These are phyloP conservation scores for Eucalyptus melliodora DNA, from an alignment of 345 rosid species.

Conservation along the genomic window DNA sequence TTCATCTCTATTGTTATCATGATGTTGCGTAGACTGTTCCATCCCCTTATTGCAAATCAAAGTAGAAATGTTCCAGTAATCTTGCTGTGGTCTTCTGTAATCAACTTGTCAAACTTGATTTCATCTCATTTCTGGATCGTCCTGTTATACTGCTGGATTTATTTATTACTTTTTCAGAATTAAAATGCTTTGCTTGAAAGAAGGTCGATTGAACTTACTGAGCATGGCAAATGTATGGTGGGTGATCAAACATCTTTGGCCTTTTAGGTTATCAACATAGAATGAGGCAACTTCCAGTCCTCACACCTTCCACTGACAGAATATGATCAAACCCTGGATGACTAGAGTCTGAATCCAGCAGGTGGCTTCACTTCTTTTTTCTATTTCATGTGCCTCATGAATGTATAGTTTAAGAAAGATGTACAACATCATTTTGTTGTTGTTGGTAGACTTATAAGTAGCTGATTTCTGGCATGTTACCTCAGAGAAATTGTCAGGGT, in stretches of 20 bases:
- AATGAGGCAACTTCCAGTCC: conserved; percentile 67
- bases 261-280: conserved; percentile 64
- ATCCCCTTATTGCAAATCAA: background rate
- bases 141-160: background rate
- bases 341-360: conserved; percentile 55
- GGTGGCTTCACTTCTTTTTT: conserved; percentile 11
- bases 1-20: background rate
- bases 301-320: conserved; percentile 60
- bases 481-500: conserved; percentile 60
- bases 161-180: background rate
- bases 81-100: background rate
- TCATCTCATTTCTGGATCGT: background rate
- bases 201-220: background rate
- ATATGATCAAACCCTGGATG: conserved; percentile 45
- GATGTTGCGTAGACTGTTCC: background rate
- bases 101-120: background rate
- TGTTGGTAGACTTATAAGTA: conserved; percentile 50
- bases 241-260: background rate
- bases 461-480: conserved; percentile 69
- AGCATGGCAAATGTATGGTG: background rate
- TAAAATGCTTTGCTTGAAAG: background rate
- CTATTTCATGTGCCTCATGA: background rate
- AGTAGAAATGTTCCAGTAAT: background rate
- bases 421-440: background rate
- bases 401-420: background rate